Evolutionary conservation across 2,329 filamentous ascomycete genomes (phyloP), one percentile per base, ranked within the genome.

Genomic region (Pezizomycotina sp.): DNA sequence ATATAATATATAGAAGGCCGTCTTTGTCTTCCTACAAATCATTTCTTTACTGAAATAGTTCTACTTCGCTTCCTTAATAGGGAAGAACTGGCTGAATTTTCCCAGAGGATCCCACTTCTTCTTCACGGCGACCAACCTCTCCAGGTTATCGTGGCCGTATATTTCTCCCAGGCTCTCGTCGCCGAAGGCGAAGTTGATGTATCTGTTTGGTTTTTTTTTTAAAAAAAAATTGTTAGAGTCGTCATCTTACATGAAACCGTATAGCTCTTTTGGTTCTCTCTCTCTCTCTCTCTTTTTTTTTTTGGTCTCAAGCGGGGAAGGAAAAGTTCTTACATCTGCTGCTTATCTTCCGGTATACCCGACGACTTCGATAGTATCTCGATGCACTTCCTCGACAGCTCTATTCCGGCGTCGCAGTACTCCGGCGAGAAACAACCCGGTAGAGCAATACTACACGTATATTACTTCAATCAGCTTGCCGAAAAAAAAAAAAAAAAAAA

Each of bases 81-180:
- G 41, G 18, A 44, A 40, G 21, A 39, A 44, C 20, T 38, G 30
- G 10, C 41, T 37, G 21, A 53, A 54, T 6, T 50, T 40, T 1
- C 48, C 50, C 6, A 35, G 34, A 4, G 51, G 47, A 35, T 55
- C 53, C 47, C 49, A 51, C 27, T 39, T 41, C 23, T 30, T 50
- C 42, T 55, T 54, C 31, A 55, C 27, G 1, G 28, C 37, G 13
- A 39, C 43, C 9, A 55, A 32, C 19, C 45, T 52, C n/a, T 45
- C 36, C 9, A 53, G 19, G 26, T 42, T 33, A 19, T 41, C 33
- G 6, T 35, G 32, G 10, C 46, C 46, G 27, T 41, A 48, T 10
- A 46, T 43, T 3, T 26, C 18, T 2, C 34, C 31, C 12, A 38
- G 22, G 20, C 24, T 2, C 16, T 47, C 46, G 22, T 48, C 46